phyloP scores from a whole-genome alignment of 257 asterid genomes.

The Echites panduratus region DNA sequence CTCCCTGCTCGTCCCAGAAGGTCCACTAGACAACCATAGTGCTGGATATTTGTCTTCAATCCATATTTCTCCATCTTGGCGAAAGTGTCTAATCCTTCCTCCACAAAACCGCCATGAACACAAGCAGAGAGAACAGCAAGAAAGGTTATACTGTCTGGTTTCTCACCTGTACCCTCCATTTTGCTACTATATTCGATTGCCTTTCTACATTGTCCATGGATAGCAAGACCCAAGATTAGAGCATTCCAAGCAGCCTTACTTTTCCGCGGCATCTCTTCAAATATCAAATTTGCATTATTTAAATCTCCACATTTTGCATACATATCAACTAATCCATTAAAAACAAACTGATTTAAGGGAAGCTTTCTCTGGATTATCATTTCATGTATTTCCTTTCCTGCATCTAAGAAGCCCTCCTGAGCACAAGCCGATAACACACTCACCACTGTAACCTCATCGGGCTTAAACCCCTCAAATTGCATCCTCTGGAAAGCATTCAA shows the following conservation, averaged over 20 bases:
- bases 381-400: conserved; percentile 59
- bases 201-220: conserved; percentile 51
- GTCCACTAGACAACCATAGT: conserved; percentile 72
- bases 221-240: conserved; percentile 53
- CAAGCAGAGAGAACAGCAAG: conserved; percentile 70
- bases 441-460: conserved; percentile 66
- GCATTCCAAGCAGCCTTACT: conserved; percentile 57
- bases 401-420: conserved; percentile 55
- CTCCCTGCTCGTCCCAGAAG: conserved; percentile 75
- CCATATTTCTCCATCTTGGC: conserved; percentile 53
- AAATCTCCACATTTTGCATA: conserved; percentile 85
- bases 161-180: conserved; percentile 50
- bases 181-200: conserved; percentile 41
- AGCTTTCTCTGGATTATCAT: conserved; percentile 34
- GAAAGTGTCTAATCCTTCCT: conserved; percentile 58
- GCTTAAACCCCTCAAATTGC: conserved; percentile 55
- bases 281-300: conserved; percentile 41
- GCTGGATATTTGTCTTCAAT: conserved; percentile 48
- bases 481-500: conserved; percentile 46
- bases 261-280: conserved; percentile 36
- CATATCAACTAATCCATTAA: conserved; percentile 79
- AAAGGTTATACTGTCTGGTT: conserved; percentile 54
- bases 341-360: conserved; percentile 46
- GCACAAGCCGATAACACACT: conserved; percentile 75
- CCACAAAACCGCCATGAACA: conserved; percentile 69